Evolutionary conservation across 2,329 filamentous ascomycete species (phyloP).

Genomic region (Neopestalotiopsis sp.): DNA sequence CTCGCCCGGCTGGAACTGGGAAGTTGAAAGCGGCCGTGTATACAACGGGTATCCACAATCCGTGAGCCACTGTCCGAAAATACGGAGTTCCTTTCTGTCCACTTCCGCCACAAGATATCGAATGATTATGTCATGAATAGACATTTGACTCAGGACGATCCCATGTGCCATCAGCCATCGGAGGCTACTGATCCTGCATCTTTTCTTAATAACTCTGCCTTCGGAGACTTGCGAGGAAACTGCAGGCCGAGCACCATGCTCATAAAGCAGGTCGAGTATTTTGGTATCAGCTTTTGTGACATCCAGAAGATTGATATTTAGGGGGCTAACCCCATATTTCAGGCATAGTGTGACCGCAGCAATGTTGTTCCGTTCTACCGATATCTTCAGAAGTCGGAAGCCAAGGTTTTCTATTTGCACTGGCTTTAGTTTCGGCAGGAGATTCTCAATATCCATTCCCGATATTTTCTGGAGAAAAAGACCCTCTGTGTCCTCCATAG

Average conservation of each 20-base stretch:
- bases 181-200: not conserved
- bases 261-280: not conserved
- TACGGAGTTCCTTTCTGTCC: not conserved
- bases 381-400: no score
- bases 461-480: no score
- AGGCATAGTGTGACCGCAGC: no score
- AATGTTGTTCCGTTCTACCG: no score
- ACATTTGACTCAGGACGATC: not conserved
- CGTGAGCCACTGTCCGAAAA: not conserved
- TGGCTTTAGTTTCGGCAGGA: no score
- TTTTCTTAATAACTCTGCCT: not conserved
- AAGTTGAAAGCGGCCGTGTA: not conserved
- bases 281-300: not conserved
- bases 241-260: not conserved
- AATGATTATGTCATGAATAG: not conserved
- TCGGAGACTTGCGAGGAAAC: no score
- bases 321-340: not conserved
- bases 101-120: no score
- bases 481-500: no score
- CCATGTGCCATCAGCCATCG: not conserved
- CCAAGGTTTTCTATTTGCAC: no score
- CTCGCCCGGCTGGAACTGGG: not conserved
- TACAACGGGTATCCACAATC: not conserved
- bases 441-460: no score
- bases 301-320: not conserved